Base-by-base conservation (phyloP, 495 filamentous ascomycete species). In the Astrothelium subdiscretum region DNA sequence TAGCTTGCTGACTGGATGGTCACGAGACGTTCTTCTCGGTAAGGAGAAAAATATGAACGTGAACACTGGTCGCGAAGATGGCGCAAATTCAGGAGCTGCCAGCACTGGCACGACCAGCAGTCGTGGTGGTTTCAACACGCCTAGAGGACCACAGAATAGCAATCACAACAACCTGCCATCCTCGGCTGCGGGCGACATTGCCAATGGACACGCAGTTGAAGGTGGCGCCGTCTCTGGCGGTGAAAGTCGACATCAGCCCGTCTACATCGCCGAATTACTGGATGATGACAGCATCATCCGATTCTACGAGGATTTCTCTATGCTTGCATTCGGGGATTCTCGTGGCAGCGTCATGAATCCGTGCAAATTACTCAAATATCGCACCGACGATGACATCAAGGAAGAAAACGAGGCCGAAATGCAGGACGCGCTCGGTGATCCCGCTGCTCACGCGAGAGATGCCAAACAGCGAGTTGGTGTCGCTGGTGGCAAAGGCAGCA, bases 271-370 rank as follows among this genome's bases (percentile, higher is more conserved):
- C 1, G 95, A 97, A 68, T 78, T 98, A 26, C 80, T 98, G 60
- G 94, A 98, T 68, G 91, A 97, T 64, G 89, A 96, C 62, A 91
- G 87, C 66, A 91, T 94, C 6, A 85, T 95, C 24, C 84, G 92
- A 68, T 97, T 96, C 75, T 96, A 96, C 75, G 92, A 97, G 63
- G 92, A 97, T 70, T 97, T 95, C 75, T 86, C 92, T 8, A 84
- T 87, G 60, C 75, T 96, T 4, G 92, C 94, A 3, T 98, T 96
- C 73, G 89, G 85, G 10, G 90, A 97, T 69, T 90, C 89, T 26
- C 80, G 89, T 10, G 90, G 91, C 6, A 87, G 83, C 62, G 88
- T 92, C 59, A 90, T 84, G 70, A 60, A 62, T n/a, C 87, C 84
- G 38, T 94, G 92, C 71, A 90, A 90, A 60, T 79, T 98, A 31